phyloP scores from a whole-genome alignment of 179 eudicot species.

The Spinacia oleracea region DNA sequence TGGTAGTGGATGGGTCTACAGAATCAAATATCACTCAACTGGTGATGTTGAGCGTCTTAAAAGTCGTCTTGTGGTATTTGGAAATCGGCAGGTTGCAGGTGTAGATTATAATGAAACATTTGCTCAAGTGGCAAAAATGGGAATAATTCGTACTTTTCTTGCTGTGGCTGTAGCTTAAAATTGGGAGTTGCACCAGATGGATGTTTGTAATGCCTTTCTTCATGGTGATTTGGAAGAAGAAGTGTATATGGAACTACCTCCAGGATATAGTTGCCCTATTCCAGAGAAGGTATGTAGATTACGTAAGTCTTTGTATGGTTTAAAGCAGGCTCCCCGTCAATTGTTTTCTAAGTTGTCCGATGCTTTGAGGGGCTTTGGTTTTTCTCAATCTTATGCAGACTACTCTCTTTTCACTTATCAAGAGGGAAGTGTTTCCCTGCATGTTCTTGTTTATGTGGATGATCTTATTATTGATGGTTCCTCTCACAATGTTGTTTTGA shows the following conservation, averaged over 20 bases:
- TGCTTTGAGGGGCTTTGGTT: not conserved
- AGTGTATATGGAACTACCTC: not conserved
- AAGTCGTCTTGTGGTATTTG: not conserved
- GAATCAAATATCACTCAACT: not conserved
- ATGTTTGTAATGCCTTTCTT: not conserved
- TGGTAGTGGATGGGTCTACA: constrained; percentile 5
- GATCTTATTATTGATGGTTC: too few species aligned
- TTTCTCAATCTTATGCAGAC: not conserved
- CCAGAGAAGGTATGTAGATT: constrained; percentile 9
- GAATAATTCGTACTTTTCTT: not conserved
- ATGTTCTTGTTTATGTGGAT: too few species aligned
- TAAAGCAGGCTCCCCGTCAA: not conserved
- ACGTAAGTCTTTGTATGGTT: constrained; percentile 13
- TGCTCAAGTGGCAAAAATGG: too few species aligned
- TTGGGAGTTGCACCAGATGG: not conserved
- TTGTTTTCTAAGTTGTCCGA: constrained; percentile 17
- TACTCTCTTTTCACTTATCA: too few species aligned
- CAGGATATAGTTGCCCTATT: not conserved
- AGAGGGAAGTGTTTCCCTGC: too few species aligned
- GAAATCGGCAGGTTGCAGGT: not conserved
- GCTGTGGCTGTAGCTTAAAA: not conserved
- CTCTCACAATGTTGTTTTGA: too few species aligned
- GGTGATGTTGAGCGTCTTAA: not conserved
- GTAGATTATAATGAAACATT: constrained; percentile 4
- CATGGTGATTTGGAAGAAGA: too few species aligned